These are phyloP conservation scores for Carpinus viminea DNA, from an alignment of 306 rosid species.

Conservation along the genomic window DNA sequence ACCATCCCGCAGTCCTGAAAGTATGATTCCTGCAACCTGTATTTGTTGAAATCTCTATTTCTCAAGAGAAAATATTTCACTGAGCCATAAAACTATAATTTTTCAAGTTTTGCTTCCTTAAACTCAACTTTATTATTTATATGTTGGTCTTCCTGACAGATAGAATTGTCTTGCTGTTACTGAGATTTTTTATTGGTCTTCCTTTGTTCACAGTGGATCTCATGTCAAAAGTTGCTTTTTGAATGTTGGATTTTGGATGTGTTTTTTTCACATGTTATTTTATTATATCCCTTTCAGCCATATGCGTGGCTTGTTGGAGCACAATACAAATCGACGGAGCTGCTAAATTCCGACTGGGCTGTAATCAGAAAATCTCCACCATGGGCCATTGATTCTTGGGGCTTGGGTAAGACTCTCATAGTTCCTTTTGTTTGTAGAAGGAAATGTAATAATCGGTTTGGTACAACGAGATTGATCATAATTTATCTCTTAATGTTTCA, in stretches of 20 bases:
- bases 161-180: background rate
- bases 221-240: conserved; percentile 5
- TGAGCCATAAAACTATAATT: background rate
- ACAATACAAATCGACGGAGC: conserved; percentile 89
- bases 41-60: background rate
- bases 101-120: background rate
- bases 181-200: background rate
- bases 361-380: conserved; percentile 87
- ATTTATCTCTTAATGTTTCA: conserved; percentile 14
- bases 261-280: conserved; percentile 32
- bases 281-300: conserved; percentile 62
- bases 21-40: background rate
- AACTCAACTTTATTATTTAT: background rate
- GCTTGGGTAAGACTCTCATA: conserved; percentile 74
- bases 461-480: background rate
- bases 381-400: conserved; percentile 99
- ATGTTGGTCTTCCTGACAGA: background rate
- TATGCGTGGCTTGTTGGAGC: conserved; percentile 96
- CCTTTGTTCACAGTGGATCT: background rate
- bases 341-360: conserved; percentile 90
- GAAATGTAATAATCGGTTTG: conserved; percentile 26
- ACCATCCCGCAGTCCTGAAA: background rate
- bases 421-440: conserved; percentile 19
- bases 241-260: conserved; percentile 16
- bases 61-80: background rate